Conservation (phyloP, 2,329 filamentous ascomycete species). For the Epichloe coenophiala region DNA sequence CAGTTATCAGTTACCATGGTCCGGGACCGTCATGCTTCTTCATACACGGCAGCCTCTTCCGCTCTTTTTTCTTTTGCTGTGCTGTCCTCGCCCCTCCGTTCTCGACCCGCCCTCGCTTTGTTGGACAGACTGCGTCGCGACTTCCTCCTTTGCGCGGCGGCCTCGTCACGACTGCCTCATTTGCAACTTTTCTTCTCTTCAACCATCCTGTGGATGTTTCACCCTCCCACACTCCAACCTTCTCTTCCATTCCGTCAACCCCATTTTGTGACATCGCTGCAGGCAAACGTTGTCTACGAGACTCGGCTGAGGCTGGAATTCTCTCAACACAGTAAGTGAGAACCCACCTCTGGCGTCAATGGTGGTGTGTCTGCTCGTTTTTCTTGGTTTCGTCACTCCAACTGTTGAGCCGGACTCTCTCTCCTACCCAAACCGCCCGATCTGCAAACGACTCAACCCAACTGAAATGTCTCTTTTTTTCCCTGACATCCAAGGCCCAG, state of each 20-base stretch:
- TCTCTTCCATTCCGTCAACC: neutral
- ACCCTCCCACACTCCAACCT: neutral
- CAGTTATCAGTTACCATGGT: neutral
- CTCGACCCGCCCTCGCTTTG: neutral
- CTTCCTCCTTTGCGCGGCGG: constrained; percentile 2
- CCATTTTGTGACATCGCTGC: neutral
- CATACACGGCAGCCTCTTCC: neutral
- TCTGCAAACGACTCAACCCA: neutral
- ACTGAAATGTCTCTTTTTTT: neutral
- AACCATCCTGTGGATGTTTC: constrained; percentile 4
- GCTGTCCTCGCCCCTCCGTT: neutral
- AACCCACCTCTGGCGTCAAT: neutral
- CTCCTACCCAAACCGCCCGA: neutral
- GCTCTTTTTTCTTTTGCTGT: neutral
- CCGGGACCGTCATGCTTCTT: neutral
- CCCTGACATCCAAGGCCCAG: neutral
- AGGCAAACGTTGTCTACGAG: constrained; percentile 1
- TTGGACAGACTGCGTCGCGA: constrained; percentile 5
- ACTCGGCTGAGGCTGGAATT: neutral
- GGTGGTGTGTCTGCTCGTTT: neutral
- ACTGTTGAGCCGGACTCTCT: neutral
- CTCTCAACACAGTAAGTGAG: constrained; percentile 1
- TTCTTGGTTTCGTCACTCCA: neutral
- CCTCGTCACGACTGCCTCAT: constrained; percentile 2
- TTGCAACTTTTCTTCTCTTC: neutral